These are phyloP conservation scores for Microstroma glucosiphilum DNA, from an alignment of 1,284 basidiomycete species.

Conservation along the genomic window DNA sequence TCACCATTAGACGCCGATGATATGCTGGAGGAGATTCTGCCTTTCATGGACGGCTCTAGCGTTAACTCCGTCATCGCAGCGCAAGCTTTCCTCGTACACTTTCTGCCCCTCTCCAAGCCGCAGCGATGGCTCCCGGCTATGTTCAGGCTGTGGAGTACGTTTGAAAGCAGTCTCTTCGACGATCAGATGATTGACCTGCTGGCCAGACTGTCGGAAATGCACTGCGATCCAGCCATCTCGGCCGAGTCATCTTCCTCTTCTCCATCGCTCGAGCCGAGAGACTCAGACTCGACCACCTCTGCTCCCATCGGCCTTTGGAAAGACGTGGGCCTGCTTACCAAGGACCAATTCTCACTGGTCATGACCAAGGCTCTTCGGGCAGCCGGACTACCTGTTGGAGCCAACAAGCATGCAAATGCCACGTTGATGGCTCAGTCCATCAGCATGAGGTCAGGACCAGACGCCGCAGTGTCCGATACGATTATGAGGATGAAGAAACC, in stretches of 20 bases:
- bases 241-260: background rate
- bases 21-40: conserved; percentile 76
- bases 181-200: conserved; percentile 78
- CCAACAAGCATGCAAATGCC: conserved; percentile 30
- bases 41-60: conserved; percentile 66
- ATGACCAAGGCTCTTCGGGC: conserved; percentile 79
- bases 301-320: conserved; percentile 55
- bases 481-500: conserved; percentile 70
- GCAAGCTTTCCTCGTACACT: conserved; percentile 48
- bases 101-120: conserved; percentile 42
- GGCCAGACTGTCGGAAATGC: conserved; percentile 69
- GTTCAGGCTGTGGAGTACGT: conserved; percentile 78
- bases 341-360: conserved; percentile 75
- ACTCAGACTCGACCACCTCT: background rate
- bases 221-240: conserved; percentile 53
- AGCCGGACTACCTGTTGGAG: conserved; percentile 64
- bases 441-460: conserved; percentile 50
- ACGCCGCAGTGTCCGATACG: conserved; percentile 60
- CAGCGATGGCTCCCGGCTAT: conserved; percentile 45
- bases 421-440: conserved; percentile 42
- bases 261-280: background rate
- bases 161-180: conserved; percentile 72
- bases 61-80: conserved; percentile 56
- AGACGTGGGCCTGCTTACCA: conserved; percentile 80
- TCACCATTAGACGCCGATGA: conserved; percentile 78